Evolutionary conservation across 108 stramenopile genomes (phyloP).

Genomic region (Nitzschia inconspicua): DNA sequence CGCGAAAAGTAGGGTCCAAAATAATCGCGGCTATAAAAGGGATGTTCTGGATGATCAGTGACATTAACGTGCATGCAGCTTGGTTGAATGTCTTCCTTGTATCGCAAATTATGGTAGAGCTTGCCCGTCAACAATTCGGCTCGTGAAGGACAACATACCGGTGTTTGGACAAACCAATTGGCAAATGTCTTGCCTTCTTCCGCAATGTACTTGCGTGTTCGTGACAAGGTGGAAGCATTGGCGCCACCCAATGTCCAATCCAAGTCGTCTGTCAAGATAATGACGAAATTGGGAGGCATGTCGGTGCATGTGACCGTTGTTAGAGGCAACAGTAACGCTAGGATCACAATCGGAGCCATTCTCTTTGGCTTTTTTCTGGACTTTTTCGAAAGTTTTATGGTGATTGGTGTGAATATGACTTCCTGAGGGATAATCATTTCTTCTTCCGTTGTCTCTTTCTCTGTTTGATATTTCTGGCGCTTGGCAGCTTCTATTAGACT

Average conservation of each 20-base stretch:
- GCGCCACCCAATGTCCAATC: constrained; percentile 39
- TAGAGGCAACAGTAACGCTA: neutral
- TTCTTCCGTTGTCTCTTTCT: no score
- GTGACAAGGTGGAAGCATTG: constrained; percentile 27
- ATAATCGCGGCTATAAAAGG: constrained; percentile 28
- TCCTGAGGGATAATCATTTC: no score
- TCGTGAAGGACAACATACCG: constrained; percentile 44
- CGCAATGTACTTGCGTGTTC: constrained; percentile 22
- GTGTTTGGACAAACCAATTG: constrained; percentile 49
- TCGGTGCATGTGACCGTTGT: no score
- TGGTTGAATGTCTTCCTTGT: neutral
- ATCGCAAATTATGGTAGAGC: constrained; percentile 35
- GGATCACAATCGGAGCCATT: neutral
- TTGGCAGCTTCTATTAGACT: no score
- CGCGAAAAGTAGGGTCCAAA: constrained; percentile 30
- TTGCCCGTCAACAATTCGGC: constrained; percentile 42
- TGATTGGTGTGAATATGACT: no score
- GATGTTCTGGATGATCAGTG: neutral
- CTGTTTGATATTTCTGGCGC: no score
- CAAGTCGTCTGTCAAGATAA: constrained; percentile 51
- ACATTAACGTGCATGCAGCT: constrained; percentile 45
- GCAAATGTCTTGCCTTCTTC: constrained; percentile 19
- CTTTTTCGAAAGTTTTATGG: no score
- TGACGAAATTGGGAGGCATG: constrained; percentile 40
- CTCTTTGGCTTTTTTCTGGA: no score